Conservation (phyloP, 805 yeast genomes). For the Ogataea corticis region DNA sequence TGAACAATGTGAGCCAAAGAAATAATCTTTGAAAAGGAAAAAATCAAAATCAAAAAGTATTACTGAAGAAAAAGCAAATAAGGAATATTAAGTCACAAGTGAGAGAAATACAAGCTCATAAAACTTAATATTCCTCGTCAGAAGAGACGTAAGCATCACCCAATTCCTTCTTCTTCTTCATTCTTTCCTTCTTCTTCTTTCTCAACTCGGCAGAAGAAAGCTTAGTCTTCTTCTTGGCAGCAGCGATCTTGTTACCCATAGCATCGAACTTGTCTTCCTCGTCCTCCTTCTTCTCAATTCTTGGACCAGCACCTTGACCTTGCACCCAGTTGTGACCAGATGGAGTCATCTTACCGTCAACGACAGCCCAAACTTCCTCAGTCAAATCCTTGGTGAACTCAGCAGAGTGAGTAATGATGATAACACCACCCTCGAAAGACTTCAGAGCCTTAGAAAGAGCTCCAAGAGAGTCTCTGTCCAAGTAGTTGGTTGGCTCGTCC, state of each 20-base stretch:
- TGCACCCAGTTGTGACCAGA: slow-evolving; percentile 99
- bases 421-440: slow-evolving; percentile 99
- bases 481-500: slow-evolving; percentile 99
- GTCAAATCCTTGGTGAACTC: slow-evolving; percentile 99
- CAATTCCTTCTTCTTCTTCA: slow-evolving; percentile 99
- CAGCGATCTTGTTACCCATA: slow-evolving; percentile 99
- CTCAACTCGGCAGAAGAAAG: slow-evolving; percentile 98
- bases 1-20: slow-evolving; percentile 3
- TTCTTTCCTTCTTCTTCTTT: slow-evolving; percentile 99
- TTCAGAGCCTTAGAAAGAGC: slow-evolving; percentile 99
- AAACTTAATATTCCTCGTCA: slow-evolving; percentile 76
- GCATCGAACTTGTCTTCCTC: slow-evolving; percentile 99
- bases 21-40: slow-evolving; percentile 9
- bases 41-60: slow-evolving; percentile 9
- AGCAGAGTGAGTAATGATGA: slow-evolving; percentile 99
- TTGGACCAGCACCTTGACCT: slow-evolving; percentile 99
- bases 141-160: slow-evolving; percentile 99
- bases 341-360: slow-evolving; percentile 98
- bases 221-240: slow-evolving; percentile 95
- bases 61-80: slow-evolving; percentile 1
- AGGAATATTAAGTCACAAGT: slow-evolving; percentile 6
- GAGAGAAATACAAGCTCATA: slow-evolving; percentile 1
- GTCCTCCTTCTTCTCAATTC: slow-evolving; percentile 89
- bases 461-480: slow-evolving; percentile 99
- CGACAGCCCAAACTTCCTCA: slow-evolving; percentile 99